phyloP scores from a whole-genome alignment of 257 asterid genomes.

The Fraxinus quadrangulata region DNA sequence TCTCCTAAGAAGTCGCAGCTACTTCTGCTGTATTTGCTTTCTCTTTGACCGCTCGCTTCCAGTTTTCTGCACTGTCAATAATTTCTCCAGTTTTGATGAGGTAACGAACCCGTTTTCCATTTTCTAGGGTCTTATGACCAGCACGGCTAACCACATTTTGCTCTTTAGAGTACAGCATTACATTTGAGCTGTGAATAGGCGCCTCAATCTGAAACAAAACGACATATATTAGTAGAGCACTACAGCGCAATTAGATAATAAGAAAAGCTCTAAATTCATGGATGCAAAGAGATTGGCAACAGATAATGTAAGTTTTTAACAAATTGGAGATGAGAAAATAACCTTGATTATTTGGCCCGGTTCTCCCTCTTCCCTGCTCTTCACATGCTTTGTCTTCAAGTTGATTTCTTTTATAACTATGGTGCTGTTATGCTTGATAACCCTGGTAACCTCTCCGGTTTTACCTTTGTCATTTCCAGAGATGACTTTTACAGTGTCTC shows the following conservation, averaged over 20 bases:
- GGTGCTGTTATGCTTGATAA: conserved; percentile 77
- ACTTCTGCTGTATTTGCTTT: conserved; percentile 53
- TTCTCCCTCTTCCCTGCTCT: conserved; percentile 78
- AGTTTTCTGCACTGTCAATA: conserved; percentile 84
- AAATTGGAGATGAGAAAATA: conserved; percentile 13
- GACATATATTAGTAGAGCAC: conserved; percentile 12
- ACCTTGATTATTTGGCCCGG: conserved; percentile 93
- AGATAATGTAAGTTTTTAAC: background rate
- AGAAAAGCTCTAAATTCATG: background rate
- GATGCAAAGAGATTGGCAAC: background rate
- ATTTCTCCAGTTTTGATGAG: conserved; percentile 91
- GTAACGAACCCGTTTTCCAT: conserved; percentile 85
- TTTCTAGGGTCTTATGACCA: conserved; percentile 82
- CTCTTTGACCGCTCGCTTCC: conserved; percentile 69
- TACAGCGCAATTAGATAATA: background rate
- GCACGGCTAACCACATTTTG: conserved; percentile 79
- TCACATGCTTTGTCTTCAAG: conserved; percentile 94
- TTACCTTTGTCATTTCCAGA: conserved; percentile 92
- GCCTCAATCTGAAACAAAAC: conserved; percentile 72
- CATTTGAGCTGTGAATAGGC: conserved; percentile 95
- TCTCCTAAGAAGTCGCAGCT: conserved; percentile 56
- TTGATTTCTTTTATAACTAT: conserved; percentile 69
- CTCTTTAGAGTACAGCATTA: conserved; percentile 93
- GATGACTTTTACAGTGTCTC: conserved; percentile 89
- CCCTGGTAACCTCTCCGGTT: conserved; percentile 68